Conservation (phyloP, 257 asterid species). For the Plectranthus barbatus region DNA sequence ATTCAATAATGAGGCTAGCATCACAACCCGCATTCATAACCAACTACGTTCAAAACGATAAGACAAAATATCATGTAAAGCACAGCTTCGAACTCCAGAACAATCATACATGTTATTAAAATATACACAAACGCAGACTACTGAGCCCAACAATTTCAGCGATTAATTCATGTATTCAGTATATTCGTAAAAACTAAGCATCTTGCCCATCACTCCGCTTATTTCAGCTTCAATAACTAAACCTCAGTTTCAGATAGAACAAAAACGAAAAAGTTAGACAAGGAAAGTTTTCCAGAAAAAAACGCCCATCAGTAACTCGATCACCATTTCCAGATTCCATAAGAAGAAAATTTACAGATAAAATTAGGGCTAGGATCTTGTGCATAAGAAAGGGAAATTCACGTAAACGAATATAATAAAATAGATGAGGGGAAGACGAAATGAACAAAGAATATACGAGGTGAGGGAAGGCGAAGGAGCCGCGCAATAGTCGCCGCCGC, state of each 20-base stretch:
- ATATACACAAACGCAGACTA: too few species aligned
- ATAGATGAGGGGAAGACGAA: background rate
- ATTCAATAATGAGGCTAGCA: too few species aligned
- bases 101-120: too few species aligned
- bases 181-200: background rate
- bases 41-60: too few species aligned
- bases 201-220: background rate
- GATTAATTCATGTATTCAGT: background rate
- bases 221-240: background rate
- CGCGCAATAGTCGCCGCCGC: background rate
- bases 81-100: too few species aligned
- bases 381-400: background rate
- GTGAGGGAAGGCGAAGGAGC: background rate
- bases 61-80: too few species aligned
- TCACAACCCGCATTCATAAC: too few species aligned
- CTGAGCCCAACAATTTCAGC: background rate
- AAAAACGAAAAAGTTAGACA: background rate
- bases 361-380: slow-evolving; percentile 7
- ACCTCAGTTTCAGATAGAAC: background rate
- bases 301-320: background rate
- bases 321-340: background rate
- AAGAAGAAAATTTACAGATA: background rate
- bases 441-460: background rate
- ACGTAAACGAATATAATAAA: background rate
- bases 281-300: background rate